Evolutionary conservation across 116 monocot species (phyloP), one percentile per base, ranked within the genome.

Genomic region (Iris pallida): DNA sequence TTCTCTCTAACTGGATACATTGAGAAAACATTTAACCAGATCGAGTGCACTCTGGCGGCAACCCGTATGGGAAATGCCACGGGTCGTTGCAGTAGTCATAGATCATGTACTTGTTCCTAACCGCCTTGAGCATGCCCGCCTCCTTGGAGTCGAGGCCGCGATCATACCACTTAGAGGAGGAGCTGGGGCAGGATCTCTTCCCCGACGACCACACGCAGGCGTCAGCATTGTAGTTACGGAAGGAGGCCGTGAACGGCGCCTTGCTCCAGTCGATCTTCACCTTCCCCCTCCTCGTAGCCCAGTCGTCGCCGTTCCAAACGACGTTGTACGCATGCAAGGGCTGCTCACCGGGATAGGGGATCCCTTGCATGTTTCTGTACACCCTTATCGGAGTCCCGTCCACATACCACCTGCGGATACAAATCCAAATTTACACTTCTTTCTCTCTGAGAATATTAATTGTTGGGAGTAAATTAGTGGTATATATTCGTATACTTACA

Each of bases 61-160:
- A 8, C 10, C 67, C 16, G 16, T 76, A 71, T 15, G 69, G 68
- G 76, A 83, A 83, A 41, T 78, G 57, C n/a, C 64, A 64, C 2
- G 63, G 51, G 75, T 86, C 83, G 11, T 71, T 71, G 81, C 84
- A 90, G 66, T 87, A 91, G 58, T 90, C 72, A 65, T 87, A 87
- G 12, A 90, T 77, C 81, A 87, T 73, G 73, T 79, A 84, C 14
- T 86, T 76, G 16, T 64, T 57, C 61, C 79, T 81, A 14, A 86
- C 76, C 76, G 71, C 72, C 0, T 46, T 71, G 73, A 90, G 64
- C 76, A 82, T 77, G 1, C 72, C 81, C 7, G 67, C 53, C 59
- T 85, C 73, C 16, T 44, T 63, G 8, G 64, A 64, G 8, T 42
- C 75, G 54, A 84, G 45, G 47, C 63, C 76, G 69, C 16, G 56